Evolutionary conservation across 2,329 filamentous ascomycete genomes (phyloP), one percentile per base, ranked within the genome.

Genomic region (Scytalidium sp.): DNA sequence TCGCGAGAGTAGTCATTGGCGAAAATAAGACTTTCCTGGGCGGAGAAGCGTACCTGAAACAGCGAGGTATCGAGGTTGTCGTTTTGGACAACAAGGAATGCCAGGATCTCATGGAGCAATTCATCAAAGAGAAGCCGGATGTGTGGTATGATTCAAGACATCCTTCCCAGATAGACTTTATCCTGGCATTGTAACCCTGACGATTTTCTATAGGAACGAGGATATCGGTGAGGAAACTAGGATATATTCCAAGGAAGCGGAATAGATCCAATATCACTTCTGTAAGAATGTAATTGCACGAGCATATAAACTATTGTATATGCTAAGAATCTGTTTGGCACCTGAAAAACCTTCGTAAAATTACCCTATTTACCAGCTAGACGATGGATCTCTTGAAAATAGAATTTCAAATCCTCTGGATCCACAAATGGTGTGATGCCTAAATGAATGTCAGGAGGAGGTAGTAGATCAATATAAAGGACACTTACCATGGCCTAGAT

Each of bases 341-440:
- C 29, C 46, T 27, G 23, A 29, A 50, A 25, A 27, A 10, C 13
- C 17, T 25, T 41, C 22, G 22, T 20, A 21, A 32, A 21, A n/a
- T 39, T n/a, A 15, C 42, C 46, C 58, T 52, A 62, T 42, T 52
- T 64, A 25, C 61, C 79, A 29, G 80, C 81, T 52, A 85, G 70
- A 43, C 88, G 81, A 68, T 96, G 90, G 50, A 97, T 84, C 70
- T 99, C 94, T 64, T 95, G 78, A 57, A 99, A 93, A 75, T 89
- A 99, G 72, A 95, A 96, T 67, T 84, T 93, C 59, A 99, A 75
- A 68, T 96, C 86, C 45, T 97, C 91, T 0, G 94, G 94, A 60
- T 97, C 88, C 47, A 99, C 94, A 56, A 92, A 87, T 1, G 94
- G 94, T 25, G 94, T 99, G 56, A 99, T 91, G 53, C 90, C 90